Conservation (phyloP, 345 rosid species). For the Erysimum cheiranthoides region DNA sequence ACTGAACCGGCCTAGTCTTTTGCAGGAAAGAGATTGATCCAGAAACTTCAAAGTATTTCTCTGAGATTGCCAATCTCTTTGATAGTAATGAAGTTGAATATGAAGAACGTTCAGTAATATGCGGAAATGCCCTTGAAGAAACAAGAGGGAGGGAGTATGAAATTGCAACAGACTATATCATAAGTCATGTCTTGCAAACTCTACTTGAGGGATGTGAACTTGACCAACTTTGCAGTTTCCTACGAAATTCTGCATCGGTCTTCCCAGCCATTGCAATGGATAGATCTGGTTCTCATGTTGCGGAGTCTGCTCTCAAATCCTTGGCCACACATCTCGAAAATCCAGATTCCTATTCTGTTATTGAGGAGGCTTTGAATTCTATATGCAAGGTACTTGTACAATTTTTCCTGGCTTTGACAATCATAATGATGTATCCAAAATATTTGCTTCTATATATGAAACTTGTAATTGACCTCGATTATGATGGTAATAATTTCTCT, state of each 20-base stretch:
- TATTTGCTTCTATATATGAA: conserved; percentile 3
- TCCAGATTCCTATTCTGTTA: conserved; percentile 59
- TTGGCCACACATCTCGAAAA: conserved; percentile 74
- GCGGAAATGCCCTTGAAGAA: conserved; percentile 88
- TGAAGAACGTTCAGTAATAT: conserved; percentile 75
- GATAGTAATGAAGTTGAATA: conserved; percentile 76
- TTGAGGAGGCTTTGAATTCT: conserved; percentile 68
- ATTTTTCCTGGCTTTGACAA: conserved; percentile 6
- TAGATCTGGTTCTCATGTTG: conserved; percentile 95
- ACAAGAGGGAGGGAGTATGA: conserved; percentile 82
- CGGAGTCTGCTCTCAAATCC: conserved; percentile 91
- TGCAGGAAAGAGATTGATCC: conserved; percentile 90
- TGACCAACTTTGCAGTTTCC: conserved; percentile 82
- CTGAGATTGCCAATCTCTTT: conserved; percentile 80
- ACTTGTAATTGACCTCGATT: conserved; percentile 5
- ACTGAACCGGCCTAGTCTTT: conserved; percentile 30
- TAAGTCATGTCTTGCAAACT: conserved; percentile 83
- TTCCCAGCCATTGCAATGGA: conserved; percentile 93
- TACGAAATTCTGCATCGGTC: conserved; percentile 60
- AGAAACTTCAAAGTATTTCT: conserved; percentile 73
- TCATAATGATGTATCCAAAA: conserved; percentile 9
- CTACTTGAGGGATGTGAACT: conserved; percentile 87
- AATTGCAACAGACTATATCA: conserved; percentile 86
- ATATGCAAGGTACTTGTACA: conserved; percentile 75
- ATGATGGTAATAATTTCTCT: conserved; percentile 18